phyloP scores from a whole-genome alignment of 2,329 filamentous ascomycete species.

The Cyclaneusma minus region DNA sequence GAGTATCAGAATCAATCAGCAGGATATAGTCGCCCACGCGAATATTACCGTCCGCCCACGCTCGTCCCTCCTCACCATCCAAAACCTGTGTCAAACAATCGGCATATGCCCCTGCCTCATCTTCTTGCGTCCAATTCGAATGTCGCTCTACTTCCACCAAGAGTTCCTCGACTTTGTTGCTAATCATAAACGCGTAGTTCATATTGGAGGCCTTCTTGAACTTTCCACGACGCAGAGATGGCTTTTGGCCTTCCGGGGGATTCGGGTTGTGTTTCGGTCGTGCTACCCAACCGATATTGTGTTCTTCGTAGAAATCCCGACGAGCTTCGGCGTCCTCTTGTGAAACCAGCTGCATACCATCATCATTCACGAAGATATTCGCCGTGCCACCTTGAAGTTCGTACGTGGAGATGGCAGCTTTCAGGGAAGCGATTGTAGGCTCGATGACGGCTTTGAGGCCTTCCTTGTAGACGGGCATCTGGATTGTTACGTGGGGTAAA shows the following conservation, averaged over 20 bases:
- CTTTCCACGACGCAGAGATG: constrained; percentile 41
- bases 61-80: constrained; percentile 32
- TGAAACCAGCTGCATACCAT: constrained; percentile 47
- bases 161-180: constrained; percentile 44
- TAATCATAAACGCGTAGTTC: constrained; percentile 53
- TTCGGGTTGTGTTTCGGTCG: constrained; percentile 36
- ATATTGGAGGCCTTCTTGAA: constrained; percentile 67
- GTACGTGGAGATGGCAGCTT: constrained; percentile 41
- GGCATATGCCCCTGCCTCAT: constrained; percentile 35
- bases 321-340: constrained; percentile 30
- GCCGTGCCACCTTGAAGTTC: constrained; percentile 48
- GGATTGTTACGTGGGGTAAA: constrained; percentile 31
- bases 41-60: constrained; percentile 45
- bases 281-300: constrained; percentile 40
- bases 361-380: constrained; percentile 54
- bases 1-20: constrained; percentile 54
- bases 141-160: constrained; percentile 29
- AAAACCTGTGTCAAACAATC: constrained; percentile 31
- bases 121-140: constrained; percentile 11
- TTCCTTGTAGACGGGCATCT: constrained; percentile 35
- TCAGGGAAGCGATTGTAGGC: constrained; percentile 38
- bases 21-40: constrained; percentile 49
- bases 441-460: constrained; percentile 32
- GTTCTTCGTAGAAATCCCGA: constrained; percentile 39
- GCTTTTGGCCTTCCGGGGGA: constrained; percentile 34